phyloP scores from a whole-genome alignment of 2,329 filamentous ascomycete species.

The Apiospora phragmitis region DNA sequence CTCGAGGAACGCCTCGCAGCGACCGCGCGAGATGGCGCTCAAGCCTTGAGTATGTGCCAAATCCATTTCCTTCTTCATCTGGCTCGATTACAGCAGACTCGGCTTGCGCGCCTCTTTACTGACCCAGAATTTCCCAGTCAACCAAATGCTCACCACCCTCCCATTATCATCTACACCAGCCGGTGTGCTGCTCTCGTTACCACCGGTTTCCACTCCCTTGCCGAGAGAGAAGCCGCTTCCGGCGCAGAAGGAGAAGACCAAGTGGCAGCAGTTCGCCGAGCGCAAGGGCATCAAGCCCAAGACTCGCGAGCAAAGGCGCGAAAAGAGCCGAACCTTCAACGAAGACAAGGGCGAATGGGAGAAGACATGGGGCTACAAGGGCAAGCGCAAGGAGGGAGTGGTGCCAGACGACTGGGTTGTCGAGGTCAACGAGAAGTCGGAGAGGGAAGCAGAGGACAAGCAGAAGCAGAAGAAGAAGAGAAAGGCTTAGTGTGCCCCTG shows the following conservation, averaged over 20 bases:
- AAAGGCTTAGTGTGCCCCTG: constrained; percentile 9
- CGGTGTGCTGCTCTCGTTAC: constrained; percentile 79
- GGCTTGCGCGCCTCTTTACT: background rate
- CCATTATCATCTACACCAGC: constrained; percentile 68
- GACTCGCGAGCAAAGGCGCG: constrained; percentile 70
- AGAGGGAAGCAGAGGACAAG: constrained; percentile 48
- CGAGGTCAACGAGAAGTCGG: constrained; percentile 76
- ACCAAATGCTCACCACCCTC: constrained; percentile 90
- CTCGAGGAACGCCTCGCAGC: constrained; percentile 70
- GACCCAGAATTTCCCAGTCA: constrained; percentile 46
- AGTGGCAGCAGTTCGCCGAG: constrained; percentile 93
- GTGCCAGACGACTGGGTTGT: constrained; percentile 80
- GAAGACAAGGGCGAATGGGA: constrained; percentile 85
- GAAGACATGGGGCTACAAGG: constrained; percentile 93
- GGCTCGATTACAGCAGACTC: constrained; percentile 26
- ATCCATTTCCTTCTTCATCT: background rate
- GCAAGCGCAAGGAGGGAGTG: constrained; percentile 76
- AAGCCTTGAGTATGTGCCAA: constrained; percentile 57
- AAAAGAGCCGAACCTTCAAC: constrained; percentile 77
- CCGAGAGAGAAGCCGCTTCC: constrained; percentile 94
- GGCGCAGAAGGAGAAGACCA: constrained; percentile 77
- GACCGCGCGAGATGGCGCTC: constrained; percentile 84
- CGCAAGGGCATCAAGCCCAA: constrained; percentile 97
- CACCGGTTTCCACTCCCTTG: constrained; percentile 66
- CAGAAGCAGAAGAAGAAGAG: constrained; percentile 34